A percentile compares a stretch with the other conserved stretches of the same genome.
Evolutionary conservation across 2,329 filamentous ascomycete genomes (phyloP).

Genomic region (Calonectria hongkongensis): DNA sequence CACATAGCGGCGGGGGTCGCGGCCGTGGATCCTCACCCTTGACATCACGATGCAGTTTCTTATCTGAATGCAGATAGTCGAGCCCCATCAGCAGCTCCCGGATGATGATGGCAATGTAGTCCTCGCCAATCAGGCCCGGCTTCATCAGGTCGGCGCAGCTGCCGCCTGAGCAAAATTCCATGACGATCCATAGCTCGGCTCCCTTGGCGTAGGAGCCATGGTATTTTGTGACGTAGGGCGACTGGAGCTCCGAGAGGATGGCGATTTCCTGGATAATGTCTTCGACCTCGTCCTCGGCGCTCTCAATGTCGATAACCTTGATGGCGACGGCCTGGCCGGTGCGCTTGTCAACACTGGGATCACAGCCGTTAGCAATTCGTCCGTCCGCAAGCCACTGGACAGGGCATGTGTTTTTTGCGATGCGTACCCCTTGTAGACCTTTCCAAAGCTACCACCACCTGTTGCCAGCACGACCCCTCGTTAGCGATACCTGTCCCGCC

Average conservation of each 20-base stretch:
- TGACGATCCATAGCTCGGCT: conserved; percentile 98
- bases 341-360: conserved; percentile 89
- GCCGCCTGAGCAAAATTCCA: conserved; percentile 98
- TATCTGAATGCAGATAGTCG: conserved; percentile 94
- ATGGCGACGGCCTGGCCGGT: conserved; percentile 96
- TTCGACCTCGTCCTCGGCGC: conserved; percentile 98
- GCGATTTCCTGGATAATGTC: conserved; percentile 99
- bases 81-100: conserved; percentile 91
- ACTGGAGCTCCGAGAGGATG: conserved; percentile 96
- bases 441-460: conserved; percentile 98
- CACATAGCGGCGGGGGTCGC: not conserved
- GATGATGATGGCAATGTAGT: conserved; percentile 97
- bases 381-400: not conserved
- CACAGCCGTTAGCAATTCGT: conserved; percentile 32
- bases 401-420: conserved; percentile 4
- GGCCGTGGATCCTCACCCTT: conserved; percentile 77
- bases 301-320: conserved; percentile 99
- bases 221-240: conserved; percentile 97
- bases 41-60: conserved; percentile 97
- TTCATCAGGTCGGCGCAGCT: conserved; percentile 98
- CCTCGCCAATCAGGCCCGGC: conserved; percentile 91
- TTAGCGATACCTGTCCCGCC: conserved; percentile 28
- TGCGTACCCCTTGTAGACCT: conserved; percentile 94
- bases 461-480: conserved; percentile 50
- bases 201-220: conserved; percentile 97